phyloP scores from a whole-genome alignment of 1,284 basidiomycete genomes.

The Leccinum colubrinum region DNA sequence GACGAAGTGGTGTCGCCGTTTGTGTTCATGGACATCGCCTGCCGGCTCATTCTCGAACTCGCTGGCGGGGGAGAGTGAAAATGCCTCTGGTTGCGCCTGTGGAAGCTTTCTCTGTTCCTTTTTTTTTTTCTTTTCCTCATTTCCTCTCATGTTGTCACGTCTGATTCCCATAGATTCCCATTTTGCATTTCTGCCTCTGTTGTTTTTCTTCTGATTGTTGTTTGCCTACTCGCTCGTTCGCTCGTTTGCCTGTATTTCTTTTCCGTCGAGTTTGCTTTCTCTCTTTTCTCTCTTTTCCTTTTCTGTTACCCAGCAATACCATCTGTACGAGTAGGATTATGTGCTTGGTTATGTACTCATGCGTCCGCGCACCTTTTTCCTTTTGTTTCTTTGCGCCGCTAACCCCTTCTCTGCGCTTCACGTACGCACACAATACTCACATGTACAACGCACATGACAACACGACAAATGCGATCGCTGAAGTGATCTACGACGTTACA shows the following conservation, averaged over 20 bases:
- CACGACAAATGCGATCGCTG: neutral
- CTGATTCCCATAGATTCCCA: conserved; percentile 22
- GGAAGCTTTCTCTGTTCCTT: neutral
- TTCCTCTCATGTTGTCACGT: conserved; percentile 14
- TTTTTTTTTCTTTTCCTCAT: neutral
- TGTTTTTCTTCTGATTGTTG: conserved; percentile 9
- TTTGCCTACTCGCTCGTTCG: conserved; percentile 8
- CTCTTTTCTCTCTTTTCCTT: neutral
- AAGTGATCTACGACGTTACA: neutral
- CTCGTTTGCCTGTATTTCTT: conserved; percentile 7
- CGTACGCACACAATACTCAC: neutral
- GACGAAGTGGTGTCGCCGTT: conserved; percentile 90
- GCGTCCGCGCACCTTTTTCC: neutral
- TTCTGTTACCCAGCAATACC: conserved; percentile 19
- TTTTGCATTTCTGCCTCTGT: neutral
- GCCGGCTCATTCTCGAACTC: conserved; percentile 74
- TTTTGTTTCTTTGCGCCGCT: neutral
- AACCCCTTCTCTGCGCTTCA: neutral
- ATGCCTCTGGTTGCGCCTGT: neutral
- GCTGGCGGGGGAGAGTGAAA: conserved; percentile 58
- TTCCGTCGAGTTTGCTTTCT: conserved; percentile 2
- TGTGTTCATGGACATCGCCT: conserved; percentile 96
- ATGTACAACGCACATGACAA: neutral
- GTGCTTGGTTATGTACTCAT: conserved; percentile 5
- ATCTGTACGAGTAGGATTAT: conserved; percentile 28